Evolutionary conservation across 441 rosid genomes (phyloP).

Genomic region (Euphorbia schlechtendalii): DNA sequence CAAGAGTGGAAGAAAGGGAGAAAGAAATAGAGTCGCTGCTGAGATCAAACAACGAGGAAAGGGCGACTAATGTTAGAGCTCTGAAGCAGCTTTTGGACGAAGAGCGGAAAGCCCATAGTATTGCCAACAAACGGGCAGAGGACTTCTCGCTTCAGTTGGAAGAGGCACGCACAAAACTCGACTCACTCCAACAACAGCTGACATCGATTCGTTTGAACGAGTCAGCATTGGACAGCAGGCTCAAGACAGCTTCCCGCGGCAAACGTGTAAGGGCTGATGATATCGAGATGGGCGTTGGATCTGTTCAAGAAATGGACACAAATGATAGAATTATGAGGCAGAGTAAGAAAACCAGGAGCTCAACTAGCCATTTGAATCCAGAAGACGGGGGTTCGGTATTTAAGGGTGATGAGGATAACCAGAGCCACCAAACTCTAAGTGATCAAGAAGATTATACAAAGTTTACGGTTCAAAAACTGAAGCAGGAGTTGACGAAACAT

Average conservation of each 20-base stretch:
- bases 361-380: constrained; percentile 46
- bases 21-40: constrained; percentile 77
- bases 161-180: constrained; percentile 75
- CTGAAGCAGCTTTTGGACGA: constrained; percentile 74
- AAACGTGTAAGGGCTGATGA: constrained; percentile 67
- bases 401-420: constrained; percentile 56
- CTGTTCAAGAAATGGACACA: constrained; percentile 49
- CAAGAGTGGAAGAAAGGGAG: constrained; percentile 90
- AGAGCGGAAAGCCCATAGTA: constrained; percentile 80
- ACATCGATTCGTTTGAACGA: constrained; percentile 80
- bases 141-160: constrained; percentile 78
- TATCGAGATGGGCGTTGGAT: constrained; percentile 59
- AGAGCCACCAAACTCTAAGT: constrained; percentile 49
- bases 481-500: constrained; percentile 80
- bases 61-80: constrained; percentile 74
- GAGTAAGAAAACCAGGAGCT: constrained; percentile 64
- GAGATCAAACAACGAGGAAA: constrained; percentile 68
- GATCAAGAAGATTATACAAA: constrained; percentile 70
- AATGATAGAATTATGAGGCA: constrained; percentile 31
- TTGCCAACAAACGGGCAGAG: constrained; percentile 69
- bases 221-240: constrained; percentile 75
- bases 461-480: constrained; percentile 71
- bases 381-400: constrained; percentile 75
- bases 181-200: constrained; percentile 72
- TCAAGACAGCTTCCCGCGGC: constrained; percentile 66